Percentiles rank a stretch among this genome's conserved stretches.
Evolutionary conservation across 164 flowering plant species (phyloP).

Genomic region (Nelumbo lutea): DNA sequence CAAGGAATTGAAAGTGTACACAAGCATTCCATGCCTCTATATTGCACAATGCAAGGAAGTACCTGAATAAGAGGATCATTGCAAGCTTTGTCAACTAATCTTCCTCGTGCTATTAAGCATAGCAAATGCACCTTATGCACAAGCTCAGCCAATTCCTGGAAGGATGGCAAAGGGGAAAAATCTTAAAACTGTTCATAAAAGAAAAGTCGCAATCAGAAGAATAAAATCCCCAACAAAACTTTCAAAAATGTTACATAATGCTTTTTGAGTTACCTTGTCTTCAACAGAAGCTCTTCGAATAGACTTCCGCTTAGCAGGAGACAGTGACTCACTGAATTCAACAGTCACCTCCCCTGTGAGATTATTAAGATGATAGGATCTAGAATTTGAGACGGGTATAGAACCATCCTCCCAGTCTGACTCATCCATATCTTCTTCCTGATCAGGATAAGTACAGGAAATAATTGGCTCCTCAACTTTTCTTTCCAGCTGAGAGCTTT

Average conservation of each 20-base stretch:
- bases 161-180: neutral
- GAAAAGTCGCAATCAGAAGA: neutral
- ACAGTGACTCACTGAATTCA: slow-evolving; percentile 48
- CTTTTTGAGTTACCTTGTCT: slow-evolving; percentile 59
- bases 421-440: slow-evolving; percentile 43
- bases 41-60: slow-evolving; percentile 6
- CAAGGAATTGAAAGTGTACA: neutral
- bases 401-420: slow-evolving; percentile 85
- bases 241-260: neutral
- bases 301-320: slow-evolving; percentile 39
- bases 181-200: neutral
- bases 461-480: slow-evolving; percentile 13
- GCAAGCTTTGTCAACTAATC: slow-evolving; percentile 78
- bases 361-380: slow-evolving; percentile 12
- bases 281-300: slow-evolving; percentile 61
- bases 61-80: slow-evolving; percentile 94
- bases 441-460: slow-evolving; percentile 8
- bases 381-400: slow-evolving; percentile 20
- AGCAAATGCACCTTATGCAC: slow-evolving; percentile 90
- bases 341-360: slow-evolving; percentile 36
- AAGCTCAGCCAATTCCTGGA: slow-evolving; percentile 80
- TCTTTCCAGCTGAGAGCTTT: slow-evolving; percentile 5
- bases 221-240: neutral
- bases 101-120: slow-evolving; percentile 86
- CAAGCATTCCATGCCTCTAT: neutral